Base-by-base conservation (phyloP, 140 eudicot species). In the Erigeron philadelphicus region DNA sequence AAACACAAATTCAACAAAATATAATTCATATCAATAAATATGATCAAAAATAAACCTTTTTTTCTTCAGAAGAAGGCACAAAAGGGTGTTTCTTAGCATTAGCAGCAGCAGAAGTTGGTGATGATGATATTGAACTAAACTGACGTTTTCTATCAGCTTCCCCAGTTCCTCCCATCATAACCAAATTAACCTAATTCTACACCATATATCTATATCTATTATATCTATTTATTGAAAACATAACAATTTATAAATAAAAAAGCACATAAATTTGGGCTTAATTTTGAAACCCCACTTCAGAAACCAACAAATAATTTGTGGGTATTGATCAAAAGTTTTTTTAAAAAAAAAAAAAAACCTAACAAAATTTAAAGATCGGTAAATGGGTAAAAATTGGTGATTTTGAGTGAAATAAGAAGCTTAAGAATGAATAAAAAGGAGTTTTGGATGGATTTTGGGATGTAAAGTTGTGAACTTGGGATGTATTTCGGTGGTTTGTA, bases 111-210 rank as follows among this genome's bases (percentile, higher is more conserved):
- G 94, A 83, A 40, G 93, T 87, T 52, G 96, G 78, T 45, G 94
- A 83, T 38, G 93, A 89, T 52, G 96, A 80, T 45, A 89, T 81
- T 16, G 95, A 77, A 75, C 84, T 86, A 23, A 84, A 69, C 64
- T 89, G 95, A 49, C 96, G 96, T 61, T 89, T 89, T 53, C 85
- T 88, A 85, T 89, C 96, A 44, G 88, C 82, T 67, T 86, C 95
- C 61, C 95, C 95, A 52, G 94, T 89, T 70, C 96, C 88, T 76
- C 83, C 95, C 89, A 86, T 86, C 76, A 78, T 55, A 64, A 40
- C 15, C 18, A 25, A 25, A 40, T 19, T 65, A 60, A 68, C 71
- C 72, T 66, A 80, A 60, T 46, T 76, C 80, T 80, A 66, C 40
- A 64, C 49, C 38, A 31, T 31, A 31, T 31, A 31, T 31, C 38